Base-by-base conservation (phyloP, 148 eudicot species). In the Mesembryanthemum crystallinum region DNA sequence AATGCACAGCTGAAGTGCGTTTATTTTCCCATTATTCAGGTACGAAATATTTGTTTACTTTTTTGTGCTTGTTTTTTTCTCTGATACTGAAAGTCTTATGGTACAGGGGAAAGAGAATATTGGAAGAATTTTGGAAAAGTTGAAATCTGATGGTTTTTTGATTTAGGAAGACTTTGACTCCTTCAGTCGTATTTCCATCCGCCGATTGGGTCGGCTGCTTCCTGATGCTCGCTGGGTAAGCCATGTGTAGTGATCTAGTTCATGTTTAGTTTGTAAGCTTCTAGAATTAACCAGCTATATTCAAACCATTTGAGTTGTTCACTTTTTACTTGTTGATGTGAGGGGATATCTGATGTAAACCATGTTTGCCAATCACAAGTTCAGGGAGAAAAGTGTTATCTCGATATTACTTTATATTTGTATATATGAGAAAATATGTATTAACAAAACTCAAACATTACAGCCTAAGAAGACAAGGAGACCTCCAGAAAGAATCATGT, bases 161-260 rank as follows among this genome's bases (percentile, higher is more conserved):
- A 78, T 82, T 37, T 59, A 55, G 17, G 91, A 89, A 69, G 83
- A 70, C 77, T 92, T 76, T 75, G 87, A 81, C 69, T 75, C 78
- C 23, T 89, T 87, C 64, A 89, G 94, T 66, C 97, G 84, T 35
- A 91, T 92, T 24, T 88, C 88, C 52, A 77, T 90, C 59, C 80
- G 94, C 28, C 80, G 97, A 81, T 71, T 92, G 78, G 97, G 97
- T 47, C 94, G 97, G 73, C 84, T 92, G 69, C 90, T 92, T 80
- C 93, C 97, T 28, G 94, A 92, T 69, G 88, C 89, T 85, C 91
- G 89, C 42, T 90, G 94, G 94, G 97, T 92, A 65, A 58, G 85
- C 80, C 42, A 15, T 63, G 3, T 55, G 12, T 49, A 66, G 39
- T 79, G 62, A 43, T 28, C 59, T 59, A n/a, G n/a, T n/a, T n/a